Conservation (phyloP, 2,329 filamentous ascomycete species). For the Sporothrix curviconia region DNA sequence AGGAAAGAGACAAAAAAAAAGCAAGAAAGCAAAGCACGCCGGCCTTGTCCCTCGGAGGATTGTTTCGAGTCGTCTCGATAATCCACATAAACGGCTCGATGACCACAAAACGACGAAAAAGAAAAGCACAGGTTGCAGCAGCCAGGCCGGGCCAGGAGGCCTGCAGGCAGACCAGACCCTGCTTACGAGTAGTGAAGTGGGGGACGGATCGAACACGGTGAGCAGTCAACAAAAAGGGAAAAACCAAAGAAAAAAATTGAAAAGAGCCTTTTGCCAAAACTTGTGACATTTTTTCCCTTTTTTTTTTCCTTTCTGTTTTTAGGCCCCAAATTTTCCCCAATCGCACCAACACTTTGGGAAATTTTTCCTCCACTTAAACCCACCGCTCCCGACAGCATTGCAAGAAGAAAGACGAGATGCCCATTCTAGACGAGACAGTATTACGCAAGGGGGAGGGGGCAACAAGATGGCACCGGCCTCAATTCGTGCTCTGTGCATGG, state of each 20-base stretch:
- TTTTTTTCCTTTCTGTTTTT: no score
- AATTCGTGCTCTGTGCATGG: not conserved
- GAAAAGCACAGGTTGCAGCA: not conserved
- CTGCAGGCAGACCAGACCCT: conserved; percentile 1
- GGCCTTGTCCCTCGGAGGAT: not conserved
- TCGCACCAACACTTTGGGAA: no score
- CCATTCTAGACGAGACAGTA: not conserved
- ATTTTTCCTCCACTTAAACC: no score
- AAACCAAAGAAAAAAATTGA: not conserved
- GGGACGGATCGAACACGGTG: not conserved
- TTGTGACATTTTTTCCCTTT: not conserved
- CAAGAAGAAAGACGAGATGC: not conserved
- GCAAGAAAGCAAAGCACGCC: not conserved
- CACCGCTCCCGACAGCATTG: no score
- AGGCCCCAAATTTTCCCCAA: no score
- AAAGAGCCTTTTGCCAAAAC: no score
- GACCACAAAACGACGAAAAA: not conserved
- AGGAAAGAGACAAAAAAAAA: not conserved
- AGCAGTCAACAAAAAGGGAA: no score
- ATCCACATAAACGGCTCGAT: not conserved
- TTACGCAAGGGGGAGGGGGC: not conserved
- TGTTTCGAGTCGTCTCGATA: not conserved
- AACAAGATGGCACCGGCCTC: not conserved
- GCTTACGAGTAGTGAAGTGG: not conserved
- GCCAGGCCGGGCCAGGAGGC: not conserved